Base-by-base conservation (phyloP, 2,329 filamentous ascomycete genomes). In the Penicillium nordicum region DNA sequence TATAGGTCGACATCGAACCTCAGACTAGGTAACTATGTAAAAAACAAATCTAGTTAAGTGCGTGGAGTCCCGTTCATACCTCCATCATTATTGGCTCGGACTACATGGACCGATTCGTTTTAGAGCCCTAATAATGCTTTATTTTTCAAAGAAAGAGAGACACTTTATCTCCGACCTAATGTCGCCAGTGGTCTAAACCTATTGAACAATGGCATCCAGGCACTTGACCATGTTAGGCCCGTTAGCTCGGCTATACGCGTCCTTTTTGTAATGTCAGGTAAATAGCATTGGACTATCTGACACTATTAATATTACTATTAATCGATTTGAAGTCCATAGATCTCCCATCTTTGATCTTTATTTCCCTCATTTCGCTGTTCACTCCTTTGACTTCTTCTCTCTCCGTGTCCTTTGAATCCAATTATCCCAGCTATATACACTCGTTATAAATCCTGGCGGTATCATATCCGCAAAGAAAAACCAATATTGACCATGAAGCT, bases 401-500 rank as follows among this genome's bases (percentile, higher is more conserved):
- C 14, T 29, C 21, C 21, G 27, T 37, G n/a, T 32, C 23, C 11
- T 52, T 54, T 37, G 21, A 7, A 42, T 44, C 12, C 27, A 40
- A 32, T 14, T 27, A 44, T 38, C 5, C 46, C 16, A 27, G 41
- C 32, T 64, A 52, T 47, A 57, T 46, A 37, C 53, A 51, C 27
- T 52, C 40, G 52, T 38, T 50, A 50, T 54, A 40, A 12, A 18
- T 18, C 6, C 8, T 49, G 40, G 36, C 29, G 34, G 51, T 11
- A 40, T 43, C 9, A 52, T 25, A 48, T 50, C 37, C 45, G 50
- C 38, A 44, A 30, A 30, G 11, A 30, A 30, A 40, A 40, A 11
- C 10, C 8, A 32, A 12, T 25, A 41, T 27, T 53, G 53, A 43
- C 25, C 60, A 85, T 85, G 83, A 82, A 73, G 74, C 73, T 70